Conservation (phyloP, 1,284 basidiomycete species). For the Rhodotorula sp. region DNA sequence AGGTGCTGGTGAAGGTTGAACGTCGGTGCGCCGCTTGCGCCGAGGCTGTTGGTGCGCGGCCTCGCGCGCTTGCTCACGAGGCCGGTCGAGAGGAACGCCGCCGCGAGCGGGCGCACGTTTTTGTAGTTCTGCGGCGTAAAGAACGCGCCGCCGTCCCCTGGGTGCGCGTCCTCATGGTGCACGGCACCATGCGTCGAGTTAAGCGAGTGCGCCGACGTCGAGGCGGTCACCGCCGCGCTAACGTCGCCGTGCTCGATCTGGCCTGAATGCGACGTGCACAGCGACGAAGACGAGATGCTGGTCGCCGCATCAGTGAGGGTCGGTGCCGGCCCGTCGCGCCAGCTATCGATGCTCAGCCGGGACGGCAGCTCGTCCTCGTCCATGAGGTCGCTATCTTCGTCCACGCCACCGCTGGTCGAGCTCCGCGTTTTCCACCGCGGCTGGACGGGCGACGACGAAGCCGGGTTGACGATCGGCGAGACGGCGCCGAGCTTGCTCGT, state of each 20-base stretch:
- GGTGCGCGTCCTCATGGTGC: constrained; percentile 1
- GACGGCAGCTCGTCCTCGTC: constrained; percentile 38
- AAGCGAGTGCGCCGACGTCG: constrained; percentile 32
- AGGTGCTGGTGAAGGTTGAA: constrained; percentile 38
- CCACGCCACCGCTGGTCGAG: constrained; percentile 26
- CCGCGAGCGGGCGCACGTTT: constrained; percentile 53
- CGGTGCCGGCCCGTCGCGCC: constrained; percentile 16
- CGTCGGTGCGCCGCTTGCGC: constrained; percentile 24
- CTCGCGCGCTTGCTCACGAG: constrained; percentile 50
- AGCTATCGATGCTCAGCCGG: constrained; percentile 30
- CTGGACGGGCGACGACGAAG: constrained; percentile 27
- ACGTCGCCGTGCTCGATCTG: constrained; percentile 13
- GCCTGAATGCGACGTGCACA: constrained; percentile 29
- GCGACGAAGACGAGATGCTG: constrained; percentile 26
- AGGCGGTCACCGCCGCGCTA: constrained; percentile 8
- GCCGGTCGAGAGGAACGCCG: constrained; percentile 54
- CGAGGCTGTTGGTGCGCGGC: constrained; percentile 23
- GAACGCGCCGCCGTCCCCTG: constrained; percentile 19
- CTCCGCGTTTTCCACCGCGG: constrained; percentile 3
- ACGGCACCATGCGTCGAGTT: constrained; percentile 14
- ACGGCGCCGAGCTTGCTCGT: constrained; percentile 30
- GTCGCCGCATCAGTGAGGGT: constrained; percentile 36
- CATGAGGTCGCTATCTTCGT: constrained; percentile 35
- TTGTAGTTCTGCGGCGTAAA: constrained; percentile 53
- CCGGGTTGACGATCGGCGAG: constrained; percentile 38